phyloP scores from a whole-genome alignment of 441 rosid species.

The Bruguiera hainesii region DNA sequence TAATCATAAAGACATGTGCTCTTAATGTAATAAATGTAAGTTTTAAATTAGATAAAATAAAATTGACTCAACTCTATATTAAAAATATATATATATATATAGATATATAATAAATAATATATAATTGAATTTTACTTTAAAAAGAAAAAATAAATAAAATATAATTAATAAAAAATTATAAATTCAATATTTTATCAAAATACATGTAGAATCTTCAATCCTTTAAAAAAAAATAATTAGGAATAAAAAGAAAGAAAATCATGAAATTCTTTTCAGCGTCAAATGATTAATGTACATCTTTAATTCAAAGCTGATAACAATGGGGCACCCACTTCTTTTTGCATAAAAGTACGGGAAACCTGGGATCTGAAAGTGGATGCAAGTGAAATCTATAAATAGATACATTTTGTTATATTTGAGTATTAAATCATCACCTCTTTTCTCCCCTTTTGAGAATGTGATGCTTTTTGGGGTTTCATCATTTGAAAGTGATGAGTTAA shows the following conservation, averaged over 20 bases:
- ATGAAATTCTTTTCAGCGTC: slow-evolving; percentile 7
- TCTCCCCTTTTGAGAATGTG: slow-evolving; percentile 6
- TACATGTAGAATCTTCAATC: not conserved
- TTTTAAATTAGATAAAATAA: too few species aligned
- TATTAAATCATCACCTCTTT: slow-evolving; percentile 6
- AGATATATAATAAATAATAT: too few species aligned
- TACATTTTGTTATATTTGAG: slow-evolving; percentile 3
- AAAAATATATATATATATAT: too few species aligned
- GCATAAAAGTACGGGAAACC: slow-evolving; percentile 62
- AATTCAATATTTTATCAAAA: not conserved
- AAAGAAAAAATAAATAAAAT: too few species aligned
- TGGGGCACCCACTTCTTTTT: slow-evolving; percentile 16
- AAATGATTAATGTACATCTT: slow-evolving; percentile 11
- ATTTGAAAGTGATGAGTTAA: slow-evolving; percentile 49
- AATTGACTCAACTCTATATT: too few species aligned
- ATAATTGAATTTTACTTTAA: too few species aligned
- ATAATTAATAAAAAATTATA: too few species aligned
- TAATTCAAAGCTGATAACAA: slow-evolving; percentile 12
- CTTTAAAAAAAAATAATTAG: not conserved
- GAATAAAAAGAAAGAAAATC: not conserved
- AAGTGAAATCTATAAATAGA: slow-evolving; percentile 11
- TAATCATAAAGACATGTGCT: too few species aligned
- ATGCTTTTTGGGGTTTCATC: slow-evolving; percentile 24
- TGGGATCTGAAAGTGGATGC: slow-evolving; percentile 30
- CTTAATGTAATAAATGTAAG: too few species aligned